Percentiles rank a stretch among this genome's conserved stretches.
phyloP scores from a whole-genome alignment of 1,139 yeast species.

The Diutina catenulata region DNA sequence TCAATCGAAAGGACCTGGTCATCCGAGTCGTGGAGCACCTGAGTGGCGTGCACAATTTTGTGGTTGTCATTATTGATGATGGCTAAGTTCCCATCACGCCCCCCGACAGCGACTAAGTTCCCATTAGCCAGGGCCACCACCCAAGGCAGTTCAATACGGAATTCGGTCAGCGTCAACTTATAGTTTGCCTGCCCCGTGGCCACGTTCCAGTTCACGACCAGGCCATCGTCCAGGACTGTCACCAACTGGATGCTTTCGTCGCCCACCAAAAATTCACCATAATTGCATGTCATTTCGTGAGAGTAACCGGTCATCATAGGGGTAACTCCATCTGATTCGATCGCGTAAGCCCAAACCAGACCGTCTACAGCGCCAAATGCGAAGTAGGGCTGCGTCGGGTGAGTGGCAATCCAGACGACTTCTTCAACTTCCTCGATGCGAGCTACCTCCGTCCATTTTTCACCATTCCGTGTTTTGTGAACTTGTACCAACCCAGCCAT shows the following conservation, averaged over 20 bases:
- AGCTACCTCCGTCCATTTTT: conserved; percentile 64
- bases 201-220: conserved; percentile 83
- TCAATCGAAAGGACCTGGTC: conserved; percentile 71
- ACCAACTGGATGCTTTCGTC: conserved; percentile 48
- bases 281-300: conserved; percentile 70
- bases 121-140: conserved; percentile 45
- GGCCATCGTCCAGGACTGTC: conserved; percentile 81
- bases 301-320: conserved; percentile 73
- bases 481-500: conserved; percentile 84
- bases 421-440: conserved; percentile 81
- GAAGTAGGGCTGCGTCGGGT: conserved; percentile 60
- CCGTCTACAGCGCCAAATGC: conserved; percentile 96
- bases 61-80: conserved; percentile 70
- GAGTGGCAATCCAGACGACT: conserved; percentile 60
- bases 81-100: conserved; percentile 76
- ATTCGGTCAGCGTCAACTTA: conserved; percentile 50
- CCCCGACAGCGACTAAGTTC: conserved; percentile 59
- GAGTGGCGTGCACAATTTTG: conserved; percentile 49
- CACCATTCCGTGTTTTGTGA: conserved; percentile 64
- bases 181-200: conserved; percentile 60
- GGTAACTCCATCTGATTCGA: conserved; percentile 40
- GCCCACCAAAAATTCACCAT: conserved; percentile 61
- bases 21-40: conserved; percentile 50
- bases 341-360: conserved; percentile 85
- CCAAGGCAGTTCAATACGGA: conserved; percentile 78